Evolutionary conservation across 768 basidiomycete species (phyloP), one percentile per base, ranked within the genome.

Genomic region (Lepiota brunneoincarnata): DNA sequence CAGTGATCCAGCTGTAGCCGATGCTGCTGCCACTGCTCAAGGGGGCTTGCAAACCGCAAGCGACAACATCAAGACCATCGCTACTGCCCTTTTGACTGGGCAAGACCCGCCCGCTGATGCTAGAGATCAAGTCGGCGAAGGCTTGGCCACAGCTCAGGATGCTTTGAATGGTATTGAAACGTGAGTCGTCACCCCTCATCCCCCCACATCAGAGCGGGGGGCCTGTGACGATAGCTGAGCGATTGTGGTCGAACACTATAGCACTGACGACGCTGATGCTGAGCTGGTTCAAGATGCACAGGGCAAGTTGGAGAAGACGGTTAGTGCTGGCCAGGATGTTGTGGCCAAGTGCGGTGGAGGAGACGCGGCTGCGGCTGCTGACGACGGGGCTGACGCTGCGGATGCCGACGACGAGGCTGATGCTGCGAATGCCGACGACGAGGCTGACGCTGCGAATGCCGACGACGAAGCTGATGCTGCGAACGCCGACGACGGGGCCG

Each of bases 101-200:
- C 46, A 65, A 12, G 51, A 51, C 1, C 55, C 66, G 15, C 62
- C 64, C 9, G 62, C 63, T 9, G 46, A 51, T 14, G 62, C 61
- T 14, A 64, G 66, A 41, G 58, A 59, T 14, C 64, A 64, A 47
- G 58, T 63, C 10, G 45, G 40, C 5, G 37, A 58, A 21, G 69
- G 67, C 1, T 47, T 68, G 51, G 40, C 24, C 6, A 31, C 55
- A 1, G 66, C 65, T 1, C 46, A 59, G 55, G 35, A 51, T 14
- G 66, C 64, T 15, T 60, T 70, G 23, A 46, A 52, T 11, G 46
- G 47, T 41, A 65, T 69, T 42, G 64, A 54, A 4, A 64, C 64
- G 68, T 66, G 38, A 56, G 55, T 38, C 23, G 42, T 47, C 17
- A n/a, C 34, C 39, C 21, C 3, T 4, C 7, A 6, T 31, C 31